Evolutionary conservation across 306 rosid species (phyloP).

Genomic region (Cicer bijugum): DNA sequence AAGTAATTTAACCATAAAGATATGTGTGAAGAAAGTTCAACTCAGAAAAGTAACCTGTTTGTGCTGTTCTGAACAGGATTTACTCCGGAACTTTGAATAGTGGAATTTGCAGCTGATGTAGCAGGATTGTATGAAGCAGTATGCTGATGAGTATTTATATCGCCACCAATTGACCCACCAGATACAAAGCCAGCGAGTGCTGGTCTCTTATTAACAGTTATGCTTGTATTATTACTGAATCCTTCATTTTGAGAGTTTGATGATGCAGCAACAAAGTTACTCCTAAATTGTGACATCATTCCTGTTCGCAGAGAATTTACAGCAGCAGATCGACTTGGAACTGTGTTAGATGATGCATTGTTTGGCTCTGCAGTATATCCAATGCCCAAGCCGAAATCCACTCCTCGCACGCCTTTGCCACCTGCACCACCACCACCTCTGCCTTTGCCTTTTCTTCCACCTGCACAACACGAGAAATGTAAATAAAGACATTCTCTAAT

Average conservation of each 20-base stretch:
- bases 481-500: slow-evolving; percentile 23
- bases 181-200: slow-evolving; percentile 85
- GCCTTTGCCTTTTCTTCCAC: slow-evolving; percentile 86
- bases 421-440: slow-evolving; percentile 60
- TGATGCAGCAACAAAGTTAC: slow-evolving; percentile 82
- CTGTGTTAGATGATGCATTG: slow-evolving; percentile 54
- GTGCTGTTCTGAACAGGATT: slow-evolving; percentile 54
- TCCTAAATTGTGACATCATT: slow-evolving; percentile 85
- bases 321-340: slow-evolving; percentile 70
- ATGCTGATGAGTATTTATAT: slow-evolving; percentile 47
- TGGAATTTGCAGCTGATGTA: slow-evolving; percentile 49
- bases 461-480: slow-evolving; percentile 50
- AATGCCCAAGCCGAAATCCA: slow-evolving; percentile 93
- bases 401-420: slow-evolving; percentile 94
- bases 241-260: slow-evolving; percentile 63
- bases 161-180: slow-evolving; percentile 91
- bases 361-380: slow-evolving; percentile 77
- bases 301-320: slow-evolving; percentile 87
- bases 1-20: not conserved
- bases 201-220: slow-evolving; percentile 62
- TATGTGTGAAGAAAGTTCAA: slow-evolving; percentile 3
- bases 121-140: slow-evolving; percentile 52
- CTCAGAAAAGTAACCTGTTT: slow-evolving; percentile 61
- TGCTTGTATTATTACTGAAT: slow-evolving; percentile 50
- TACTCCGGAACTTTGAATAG: slow-evolving; percentile 55